phyloP scores from a whole-genome alignment of 2,329 filamentous ascomycete genomes.

The Penicillium sp. region DNA sequence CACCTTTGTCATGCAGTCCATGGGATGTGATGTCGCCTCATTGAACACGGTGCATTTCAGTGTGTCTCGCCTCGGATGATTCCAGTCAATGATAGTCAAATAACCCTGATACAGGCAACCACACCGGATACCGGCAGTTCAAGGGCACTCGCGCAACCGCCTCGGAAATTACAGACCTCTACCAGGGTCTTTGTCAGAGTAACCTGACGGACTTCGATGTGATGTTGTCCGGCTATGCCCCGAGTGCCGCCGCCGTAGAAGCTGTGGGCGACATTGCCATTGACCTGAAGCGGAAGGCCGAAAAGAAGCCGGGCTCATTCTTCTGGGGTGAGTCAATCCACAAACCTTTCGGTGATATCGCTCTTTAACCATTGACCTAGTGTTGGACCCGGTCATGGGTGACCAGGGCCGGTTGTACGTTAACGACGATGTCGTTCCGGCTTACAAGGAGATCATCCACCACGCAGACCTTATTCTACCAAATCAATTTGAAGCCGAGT shows the following conservation, averaged over 20 bases:
- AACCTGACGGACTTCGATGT: slow-evolving; percentile 87
- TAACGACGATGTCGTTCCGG: slow-evolving; percentile 81
- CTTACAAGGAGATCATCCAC: slow-evolving; percentile 72
- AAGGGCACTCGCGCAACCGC: slow-evolving; percentile 78
- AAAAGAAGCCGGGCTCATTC: slow-evolving; percentile 65
- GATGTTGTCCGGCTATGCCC: slow-evolving; percentile 91
- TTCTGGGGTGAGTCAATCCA: slow-evolving; percentile 64
- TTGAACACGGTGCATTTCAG: slow-evolving; percentile 98
- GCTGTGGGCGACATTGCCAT: slow-evolving; percentile 78
- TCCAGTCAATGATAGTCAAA: background rate
- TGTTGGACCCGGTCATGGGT: slow-evolving; percentile 96
- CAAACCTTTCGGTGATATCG: background rate
- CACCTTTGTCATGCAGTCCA: slow-evolving; percentile 84
- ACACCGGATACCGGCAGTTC: slow-evolving; percentile 85
- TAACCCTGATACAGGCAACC: slow-evolving; percentile 64
- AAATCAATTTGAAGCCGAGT: slow-evolving; percentile 98
- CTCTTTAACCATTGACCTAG: slow-evolving; percentile 37
- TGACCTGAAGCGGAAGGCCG: slow-evolving; percentile 66
- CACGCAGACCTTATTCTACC: slow-evolving; percentile 88
- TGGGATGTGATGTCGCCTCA: slow-evolving; percentile 89
- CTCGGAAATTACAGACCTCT: slow-evolving; percentile 76
- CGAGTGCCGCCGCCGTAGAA: slow-evolving; percentile 75
- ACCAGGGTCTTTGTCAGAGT: slow-evolving; percentile 75
- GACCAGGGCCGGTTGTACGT: slow-evolving; percentile 92
- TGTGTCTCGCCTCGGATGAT: slow-evolving; percentile 45